Percentiles rank a stretch among this genome's conserved stretches.
Evolutionary conservation across 2,329 filamentous ascomycete genomes (phyloP).

Genomic region (Aspergillus intermedius): DNA sequence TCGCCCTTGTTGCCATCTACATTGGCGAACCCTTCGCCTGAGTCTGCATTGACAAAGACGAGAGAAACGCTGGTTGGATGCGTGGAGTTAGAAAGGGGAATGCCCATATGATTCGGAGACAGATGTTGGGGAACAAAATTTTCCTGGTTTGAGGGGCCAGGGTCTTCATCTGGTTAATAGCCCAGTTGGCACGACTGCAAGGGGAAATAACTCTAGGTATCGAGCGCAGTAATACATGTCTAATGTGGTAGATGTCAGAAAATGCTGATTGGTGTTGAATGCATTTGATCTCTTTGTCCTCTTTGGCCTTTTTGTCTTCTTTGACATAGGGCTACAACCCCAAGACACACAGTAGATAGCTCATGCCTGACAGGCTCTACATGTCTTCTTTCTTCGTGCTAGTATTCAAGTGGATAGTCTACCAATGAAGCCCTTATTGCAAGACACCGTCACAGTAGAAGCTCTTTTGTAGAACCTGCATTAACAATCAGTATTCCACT

Average conservation of each 20-base stretch:
- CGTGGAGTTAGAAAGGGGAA: too few relatives aligned
- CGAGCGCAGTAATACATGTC: too few relatives aligned
- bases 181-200: conserved; percentile 44
- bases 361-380: not conserved
- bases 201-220: too few relatives aligned
- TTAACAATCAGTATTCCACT: too few relatives aligned
- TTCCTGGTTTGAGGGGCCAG: conserved; percentile 41
- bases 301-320: not conserved
- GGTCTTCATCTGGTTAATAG: conserved; percentile 44
- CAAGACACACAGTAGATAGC: not conserved
- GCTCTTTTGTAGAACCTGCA: too few relatives aligned
- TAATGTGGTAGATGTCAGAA: too few relatives aligned
- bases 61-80: conserved; percentile 48
- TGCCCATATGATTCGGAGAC: too few relatives aligned
- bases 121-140: too few relatives aligned
- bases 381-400: not conserved
- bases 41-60: conserved; percentile 83
- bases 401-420: not conserved
- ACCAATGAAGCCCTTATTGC: not conserved
- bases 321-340: not conserved
- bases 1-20: conserved; percentile 82
- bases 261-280: not conserved
- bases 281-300: not conserved
- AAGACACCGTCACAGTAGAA: too few relatives aligned
- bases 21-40: conserved; percentile 78